Conservation (phyloP, 805 yeast genomes). For the Millerago galiae region DNA sequence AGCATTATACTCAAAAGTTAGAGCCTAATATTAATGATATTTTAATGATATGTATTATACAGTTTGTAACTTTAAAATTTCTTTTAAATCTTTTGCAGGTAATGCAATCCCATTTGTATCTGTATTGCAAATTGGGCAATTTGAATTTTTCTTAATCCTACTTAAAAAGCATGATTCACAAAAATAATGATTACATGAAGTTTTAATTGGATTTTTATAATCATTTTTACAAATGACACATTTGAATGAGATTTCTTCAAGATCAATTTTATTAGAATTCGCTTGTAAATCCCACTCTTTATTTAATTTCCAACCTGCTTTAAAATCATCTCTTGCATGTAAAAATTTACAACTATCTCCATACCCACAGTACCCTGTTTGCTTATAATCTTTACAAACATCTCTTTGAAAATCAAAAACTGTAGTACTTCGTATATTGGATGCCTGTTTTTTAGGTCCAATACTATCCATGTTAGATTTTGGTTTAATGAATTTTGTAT, state of each 20-base stretch:
- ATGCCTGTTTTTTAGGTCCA: slow-evolving; percentile 34
- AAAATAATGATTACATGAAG: slow-evolving; percentile 57
- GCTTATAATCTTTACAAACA: slow-evolving; percentile 84
- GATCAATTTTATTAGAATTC: slow-evolving; percentile 19
- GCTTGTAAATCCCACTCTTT: slow-evolving; percentile 58
- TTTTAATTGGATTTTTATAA: slow-evolving; percentile 49
- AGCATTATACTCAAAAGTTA: slow-evolving; percentile 4
- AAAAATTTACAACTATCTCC: slow-evolving; percentile 96
- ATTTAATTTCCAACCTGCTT: slow-evolving; percentile 57
- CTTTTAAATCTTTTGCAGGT: slow-evolving; percentile 40
- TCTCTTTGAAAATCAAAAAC: slow-evolving; percentile 86
- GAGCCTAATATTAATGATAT: slow-evolving; percentile 1
- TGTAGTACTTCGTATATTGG: slow-evolving; percentile 58
- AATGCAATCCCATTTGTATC: slow-evolving; percentile 56
- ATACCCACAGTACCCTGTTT: slow-evolving; percentile 93
- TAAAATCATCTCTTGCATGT: slow-evolving; percentile 83
- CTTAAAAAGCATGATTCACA: slow-evolving; percentile 56
- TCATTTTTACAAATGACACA: slow-evolving; percentile 56
- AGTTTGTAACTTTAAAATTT: slow-evolving; percentile 13
- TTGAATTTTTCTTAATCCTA: slow-evolving; percentile 35
- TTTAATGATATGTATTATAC: background rate
- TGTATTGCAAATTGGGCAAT: slow-evolving; percentile 51
- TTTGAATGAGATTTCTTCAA: slow-evolving; percentile 43
- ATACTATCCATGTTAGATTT: slow-evolving; percentile 19
- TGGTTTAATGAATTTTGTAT: slow-evolving; percentile 22